These are phyloP conservation scores for Cryptococcus sp. DNA, from an alignment of 1,284 basidiomycete species.

Conservation along the genomic window DNA sequence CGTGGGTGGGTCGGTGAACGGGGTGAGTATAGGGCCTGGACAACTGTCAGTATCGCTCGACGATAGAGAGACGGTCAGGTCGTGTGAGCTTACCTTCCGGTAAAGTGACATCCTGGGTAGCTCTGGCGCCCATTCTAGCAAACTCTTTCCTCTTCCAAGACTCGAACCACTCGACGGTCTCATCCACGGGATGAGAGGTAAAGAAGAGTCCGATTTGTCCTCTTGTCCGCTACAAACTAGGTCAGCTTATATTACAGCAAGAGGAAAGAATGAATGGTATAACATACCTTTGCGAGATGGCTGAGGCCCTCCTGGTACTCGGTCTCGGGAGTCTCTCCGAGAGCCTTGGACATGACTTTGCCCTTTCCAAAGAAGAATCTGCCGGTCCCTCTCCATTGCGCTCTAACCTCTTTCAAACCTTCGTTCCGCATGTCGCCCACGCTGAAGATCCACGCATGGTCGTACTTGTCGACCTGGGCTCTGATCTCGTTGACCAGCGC, in stretches of 20 bases:
- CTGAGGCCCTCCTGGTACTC: constrained; percentile 81
- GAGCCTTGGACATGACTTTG: constrained; percentile 92
- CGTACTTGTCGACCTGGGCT: constrained; percentile 70
- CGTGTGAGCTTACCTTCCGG: constrained; percentile 59
- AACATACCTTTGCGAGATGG: constrained; percentile 73
- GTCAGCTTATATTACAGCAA: neutral
- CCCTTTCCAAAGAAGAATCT: constrained; percentile 92
- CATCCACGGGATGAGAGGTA: constrained; percentile 81
- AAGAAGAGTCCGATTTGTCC: constrained; percentile 92
- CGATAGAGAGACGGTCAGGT: neutral
- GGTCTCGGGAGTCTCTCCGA: constrained; percentile 84
- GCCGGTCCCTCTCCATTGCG: constrained; percentile 88
- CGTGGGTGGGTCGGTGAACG: constrained; percentile 66
- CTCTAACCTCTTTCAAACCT: constrained; percentile 89
- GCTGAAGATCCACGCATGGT: constrained; percentile 92
- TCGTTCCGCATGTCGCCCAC: constrained; percentile 94
- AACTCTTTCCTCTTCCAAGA: constrained; percentile 89
- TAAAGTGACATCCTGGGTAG: constrained; percentile 72
- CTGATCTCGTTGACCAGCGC: constrained; percentile 78
- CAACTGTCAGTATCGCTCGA: neutral
- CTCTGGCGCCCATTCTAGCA: constrained; percentile 82
- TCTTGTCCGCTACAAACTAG: constrained; percentile 70
- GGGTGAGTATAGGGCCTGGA: constrained; percentile 56
- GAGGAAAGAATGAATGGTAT: neutral
- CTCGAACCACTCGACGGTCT: constrained; percentile 92